These are phyloP conservation scores for Porcisia hertigi DNA, from an alignment of 208 protist genomes.

Conservation along the genomic window DNA sequence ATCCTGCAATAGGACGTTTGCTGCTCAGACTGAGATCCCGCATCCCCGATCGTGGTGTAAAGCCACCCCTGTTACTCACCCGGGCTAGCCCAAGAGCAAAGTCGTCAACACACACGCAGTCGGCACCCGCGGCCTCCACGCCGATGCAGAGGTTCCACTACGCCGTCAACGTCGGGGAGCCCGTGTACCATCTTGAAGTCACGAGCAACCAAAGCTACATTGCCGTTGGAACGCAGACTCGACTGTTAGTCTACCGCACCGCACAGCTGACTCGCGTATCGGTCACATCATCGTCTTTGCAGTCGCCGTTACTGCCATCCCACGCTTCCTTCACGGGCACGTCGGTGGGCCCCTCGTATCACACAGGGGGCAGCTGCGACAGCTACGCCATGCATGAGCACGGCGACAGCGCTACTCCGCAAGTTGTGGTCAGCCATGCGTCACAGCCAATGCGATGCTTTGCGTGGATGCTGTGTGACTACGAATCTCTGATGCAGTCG, in stretches of 20 bases:
- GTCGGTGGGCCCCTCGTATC: neutral
- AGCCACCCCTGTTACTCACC: neutral
- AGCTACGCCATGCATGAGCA: neutral
- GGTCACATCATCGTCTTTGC: neutral
- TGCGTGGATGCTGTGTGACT: constrained; percentile 36
- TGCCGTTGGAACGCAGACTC: constrained; percentile 28
- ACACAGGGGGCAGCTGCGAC: neutral
- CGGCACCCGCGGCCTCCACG: neutral
- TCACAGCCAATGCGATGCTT: constrained; percentile 27
- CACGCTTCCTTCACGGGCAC: neutral
- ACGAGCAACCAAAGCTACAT: constrained; percentile 27
- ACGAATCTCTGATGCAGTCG: constrained; percentile 17
- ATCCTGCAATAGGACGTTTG: neutral
- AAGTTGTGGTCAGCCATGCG: constrained; percentile 24
- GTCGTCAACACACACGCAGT: neutral
- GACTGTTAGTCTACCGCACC: constrained; percentile 27
- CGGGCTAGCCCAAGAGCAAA: neutral
- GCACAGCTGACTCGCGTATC: constrained; percentile 22
- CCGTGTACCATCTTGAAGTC: constrained; percentile 26
- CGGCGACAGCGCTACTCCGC: constrained; percentile 8
- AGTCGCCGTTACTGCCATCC: neutral
- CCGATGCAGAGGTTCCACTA: constrained; percentile 20
- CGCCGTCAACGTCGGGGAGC: constrained; percentile 17
- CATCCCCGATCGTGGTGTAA: constrained; percentile 23
- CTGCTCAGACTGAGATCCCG: constrained; percentile 2